Conservation (phyloP, 2,329 filamentous ascomycete species). For the Fonsecaea nubica region DNA sequence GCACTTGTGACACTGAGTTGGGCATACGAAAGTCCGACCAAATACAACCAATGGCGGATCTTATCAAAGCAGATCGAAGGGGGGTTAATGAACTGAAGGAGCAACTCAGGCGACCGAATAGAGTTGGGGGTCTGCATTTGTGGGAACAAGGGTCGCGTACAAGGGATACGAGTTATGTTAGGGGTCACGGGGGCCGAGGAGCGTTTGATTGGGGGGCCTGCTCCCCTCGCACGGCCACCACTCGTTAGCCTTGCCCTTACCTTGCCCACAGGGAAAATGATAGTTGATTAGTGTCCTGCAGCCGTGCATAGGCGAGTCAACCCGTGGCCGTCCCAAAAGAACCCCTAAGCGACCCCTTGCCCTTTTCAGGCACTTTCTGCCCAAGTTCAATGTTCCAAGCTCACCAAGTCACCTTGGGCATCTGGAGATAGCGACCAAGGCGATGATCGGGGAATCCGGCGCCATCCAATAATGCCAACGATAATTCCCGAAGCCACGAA, state of each 20-base stretch:
- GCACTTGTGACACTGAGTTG: neutral
- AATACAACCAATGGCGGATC: neutral
- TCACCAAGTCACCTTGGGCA: too few relatives aligned
- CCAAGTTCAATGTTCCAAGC: neutral
- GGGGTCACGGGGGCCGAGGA: neutral
- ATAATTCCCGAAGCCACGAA: neutral
- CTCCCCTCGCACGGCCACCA: neutral
- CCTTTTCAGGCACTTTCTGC: too few relatives aligned
- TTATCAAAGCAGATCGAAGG: neutral
- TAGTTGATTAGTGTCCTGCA: neutral
- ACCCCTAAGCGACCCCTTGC: too few relatives aligned
- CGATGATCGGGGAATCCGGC: neutral
- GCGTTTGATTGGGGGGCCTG: neutral
- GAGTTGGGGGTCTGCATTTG: neutral
- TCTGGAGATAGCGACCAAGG: too few relatives aligned
- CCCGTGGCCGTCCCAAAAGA: too few relatives aligned
- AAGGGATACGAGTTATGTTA: neutral
- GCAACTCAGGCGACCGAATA: slow-evolving; percentile 1
- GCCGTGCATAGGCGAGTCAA: slow-evolving; percentile 1
- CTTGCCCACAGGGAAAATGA: neutral
- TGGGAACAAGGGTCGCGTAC: neutral
- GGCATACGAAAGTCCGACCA: neutral
- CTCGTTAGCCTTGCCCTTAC: neutral
- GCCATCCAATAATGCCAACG: neutral
- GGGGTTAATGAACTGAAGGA: neutral